Percentiles rank a stretch among this genome's conserved stretches.
Conservation (phyloP, 208 protist genomes). For the Endotrypanum monterogeii region DNA sequence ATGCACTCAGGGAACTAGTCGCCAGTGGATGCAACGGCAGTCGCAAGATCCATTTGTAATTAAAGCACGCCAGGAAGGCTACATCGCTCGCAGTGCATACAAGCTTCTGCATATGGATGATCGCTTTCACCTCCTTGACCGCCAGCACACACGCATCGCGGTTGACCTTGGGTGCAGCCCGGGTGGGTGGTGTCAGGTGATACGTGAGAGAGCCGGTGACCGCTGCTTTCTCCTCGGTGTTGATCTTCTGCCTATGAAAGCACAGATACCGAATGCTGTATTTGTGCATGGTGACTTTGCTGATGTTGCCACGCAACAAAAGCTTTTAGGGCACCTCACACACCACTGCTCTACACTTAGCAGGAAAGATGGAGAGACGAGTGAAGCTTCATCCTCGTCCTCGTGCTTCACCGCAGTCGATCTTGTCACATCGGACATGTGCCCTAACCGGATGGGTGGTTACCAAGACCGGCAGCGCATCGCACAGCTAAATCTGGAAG, state of each 20-base stretch:
- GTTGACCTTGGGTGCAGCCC: slow-evolving; percentile 86
- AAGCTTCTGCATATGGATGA: slow-evolving; percentile 78
- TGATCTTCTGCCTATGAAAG: slow-evolving; percentile 59
- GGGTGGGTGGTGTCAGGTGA: slow-evolving; percentile 86
- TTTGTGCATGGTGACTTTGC: slow-evolving; percentile 85
- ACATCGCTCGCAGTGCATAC: slow-evolving; percentile 82
- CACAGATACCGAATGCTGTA: slow-evolving; percentile 54
- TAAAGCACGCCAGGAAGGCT: slow-evolving; percentile 64
- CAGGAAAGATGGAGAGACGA: not conserved
- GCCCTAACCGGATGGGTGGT: slow-evolving; percentile 76
- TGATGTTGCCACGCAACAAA: slow-evolving; percentile 30
- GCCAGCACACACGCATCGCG: slow-evolving; percentile 45
- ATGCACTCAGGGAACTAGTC: slow-evolving; percentile 22
- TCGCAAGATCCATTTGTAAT: slow-evolving; percentile 62
- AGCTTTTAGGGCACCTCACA: slow-evolving; percentile 39
- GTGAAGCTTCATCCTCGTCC: not conserved
- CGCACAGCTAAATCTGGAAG: slow-evolving; percentile 46
- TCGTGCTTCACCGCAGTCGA: slow-evolving; percentile 35
- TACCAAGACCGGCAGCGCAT: slow-evolving; percentile 72
- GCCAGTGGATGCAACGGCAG: slow-evolving; percentile 70
- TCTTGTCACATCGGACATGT: slow-evolving; percentile 87
- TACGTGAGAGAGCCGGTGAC: slow-evolving; percentile 64
- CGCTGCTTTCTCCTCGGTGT: slow-evolving; percentile 73
- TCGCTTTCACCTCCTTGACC: slow-evolving; percentile 60
- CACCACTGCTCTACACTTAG: not conserved